Evolutionary conservation across 139 green algal species (phyloP).

Genomic region (Chlorella sp.): DNA sequence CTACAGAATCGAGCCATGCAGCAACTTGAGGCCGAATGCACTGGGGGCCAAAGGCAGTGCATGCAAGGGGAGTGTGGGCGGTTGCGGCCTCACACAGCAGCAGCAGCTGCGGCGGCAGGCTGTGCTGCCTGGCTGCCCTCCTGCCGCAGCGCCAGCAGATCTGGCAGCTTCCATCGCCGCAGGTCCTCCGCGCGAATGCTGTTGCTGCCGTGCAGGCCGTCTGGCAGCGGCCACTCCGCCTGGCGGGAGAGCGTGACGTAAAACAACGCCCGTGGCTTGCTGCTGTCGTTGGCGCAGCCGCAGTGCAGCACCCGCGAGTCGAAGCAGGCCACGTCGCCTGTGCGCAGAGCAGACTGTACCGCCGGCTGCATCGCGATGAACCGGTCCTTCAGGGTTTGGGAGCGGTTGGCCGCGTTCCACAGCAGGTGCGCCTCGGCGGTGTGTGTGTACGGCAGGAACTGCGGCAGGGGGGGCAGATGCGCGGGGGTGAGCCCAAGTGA

Average conservation of each 20-base stretch:
- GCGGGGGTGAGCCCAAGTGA: not conserved
- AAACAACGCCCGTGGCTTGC: not conserved
- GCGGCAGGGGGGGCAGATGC: not conserved
- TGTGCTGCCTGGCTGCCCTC: no score
- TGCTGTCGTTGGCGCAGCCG: not conserved
- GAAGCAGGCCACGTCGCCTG: not conserved
- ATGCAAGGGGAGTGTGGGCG: no score
- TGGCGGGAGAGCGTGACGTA: not conserved
- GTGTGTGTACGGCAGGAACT: conserved; percentile 8
- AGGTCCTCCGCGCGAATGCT: conserved; percentile 6
- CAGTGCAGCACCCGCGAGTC: conserved; percentile 1
- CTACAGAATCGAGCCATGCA: no score
- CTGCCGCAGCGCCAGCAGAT: not conserved
- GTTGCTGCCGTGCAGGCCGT: conserved; percentile 12
- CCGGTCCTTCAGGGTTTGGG: not conserved
- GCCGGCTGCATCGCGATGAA: conserved; percentile 2
- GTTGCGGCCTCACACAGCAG: no score
- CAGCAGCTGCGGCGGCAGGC: no score
- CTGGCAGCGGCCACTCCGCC: conserved; percentile 2
- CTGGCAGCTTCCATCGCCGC: not conserved
- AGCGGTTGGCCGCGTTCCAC: conserved; percentile 2
- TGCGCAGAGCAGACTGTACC: not conserved
- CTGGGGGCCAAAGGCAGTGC: no score
- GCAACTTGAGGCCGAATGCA: no score
- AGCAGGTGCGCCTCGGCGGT: not conserved